Base-by-base conservation (phyloP, 306 rosid species). In the Crotalaria pallida region DNA sequence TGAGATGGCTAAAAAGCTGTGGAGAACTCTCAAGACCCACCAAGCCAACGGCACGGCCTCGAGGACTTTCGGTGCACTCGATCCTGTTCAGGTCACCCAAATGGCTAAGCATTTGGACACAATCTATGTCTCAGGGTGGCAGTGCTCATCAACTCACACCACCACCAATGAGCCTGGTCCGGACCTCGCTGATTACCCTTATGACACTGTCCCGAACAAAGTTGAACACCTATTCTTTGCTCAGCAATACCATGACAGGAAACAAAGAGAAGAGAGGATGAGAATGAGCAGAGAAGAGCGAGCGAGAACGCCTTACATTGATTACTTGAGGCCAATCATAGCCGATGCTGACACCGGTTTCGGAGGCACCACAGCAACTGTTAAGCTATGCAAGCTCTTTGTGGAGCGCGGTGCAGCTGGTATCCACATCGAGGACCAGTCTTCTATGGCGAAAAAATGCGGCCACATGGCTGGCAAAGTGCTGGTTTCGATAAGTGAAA, bases 381-480 rank as follows among this genome's bases (percentile, higher is more conserved):
- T 91, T 7, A 94, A 94, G 89, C 99, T 94, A 6, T 94, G 99
- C 69, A 94, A 94, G 81, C 96, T 94, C 22, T 94, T 94, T 11
- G 99, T 88, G 47, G 99, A 94, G 78, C 88, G 97, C 5, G 99
- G 99, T 5, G 99, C 97, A 0, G 97, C 99, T 2, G 99, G 99
- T 0, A 88, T 94, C 36, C 99, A 94, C 84, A 91, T 94, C 41
- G 99, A 94, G 81, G 99, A 94, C 76, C 99, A 94, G 71, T 86
- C 92, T 38, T 89, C 99, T 1, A 84, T 87, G 49, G 87, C 96
- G 7, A 94, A 94, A 47, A 94, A 94, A 81, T 94, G 99, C 58
- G 97, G 99, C 22, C 99, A 94, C 85, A 89, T 94, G 99, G 99
- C 96, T 0, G 97, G 97, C 16, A 94, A 94, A 72, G 99, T 94